phyloP scores from a whole-genome alignment of 2,329 filamentous ascomycete species.

The Diaporthe destruens region DNA sequence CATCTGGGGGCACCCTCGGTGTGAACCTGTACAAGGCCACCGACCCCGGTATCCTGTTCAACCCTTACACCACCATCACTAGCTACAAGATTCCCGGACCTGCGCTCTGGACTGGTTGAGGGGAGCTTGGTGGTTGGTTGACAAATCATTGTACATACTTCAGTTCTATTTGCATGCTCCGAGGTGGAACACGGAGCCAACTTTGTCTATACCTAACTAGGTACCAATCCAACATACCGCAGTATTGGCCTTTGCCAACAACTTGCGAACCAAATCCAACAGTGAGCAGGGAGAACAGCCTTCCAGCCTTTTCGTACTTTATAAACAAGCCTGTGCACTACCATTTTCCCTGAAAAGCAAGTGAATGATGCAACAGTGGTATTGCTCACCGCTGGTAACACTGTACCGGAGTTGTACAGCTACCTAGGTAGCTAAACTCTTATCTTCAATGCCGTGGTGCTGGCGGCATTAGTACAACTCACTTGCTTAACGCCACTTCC shows the following conservation, averaged over 20 bases:
- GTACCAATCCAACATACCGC: background rate
- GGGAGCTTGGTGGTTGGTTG: background rate
- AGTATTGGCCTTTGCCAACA: background rate
- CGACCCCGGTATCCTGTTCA: constrained; percentile 48
- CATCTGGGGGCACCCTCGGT: constrained; percentile 45
- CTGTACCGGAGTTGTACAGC: no score
- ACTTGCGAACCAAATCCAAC: background rate
- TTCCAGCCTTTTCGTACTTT: background rate
- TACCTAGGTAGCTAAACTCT: no score
- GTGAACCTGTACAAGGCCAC: constrained; percentile 45
- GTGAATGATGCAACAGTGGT: background rate
- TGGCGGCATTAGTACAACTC: no score
- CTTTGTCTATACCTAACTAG: constrained; percentile 35
- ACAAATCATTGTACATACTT: background rate
- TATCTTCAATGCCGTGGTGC: no score
- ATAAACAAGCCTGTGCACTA: no score
- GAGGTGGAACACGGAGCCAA: constrained; percentile 25
- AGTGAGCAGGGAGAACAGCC: background rate
- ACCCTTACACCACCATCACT: constrained; percentile 44
- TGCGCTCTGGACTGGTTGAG: constrained; percentile 42
- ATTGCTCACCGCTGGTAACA: background rate
- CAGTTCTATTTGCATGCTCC: background rate
- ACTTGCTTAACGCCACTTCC: no score
- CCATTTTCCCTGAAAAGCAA: background rate
- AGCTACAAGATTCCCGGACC: constrained; percentile 49